phyloP scores from a whole-genome alignment of 208 protist genomes.

The Crithidia sp. region DNA sequence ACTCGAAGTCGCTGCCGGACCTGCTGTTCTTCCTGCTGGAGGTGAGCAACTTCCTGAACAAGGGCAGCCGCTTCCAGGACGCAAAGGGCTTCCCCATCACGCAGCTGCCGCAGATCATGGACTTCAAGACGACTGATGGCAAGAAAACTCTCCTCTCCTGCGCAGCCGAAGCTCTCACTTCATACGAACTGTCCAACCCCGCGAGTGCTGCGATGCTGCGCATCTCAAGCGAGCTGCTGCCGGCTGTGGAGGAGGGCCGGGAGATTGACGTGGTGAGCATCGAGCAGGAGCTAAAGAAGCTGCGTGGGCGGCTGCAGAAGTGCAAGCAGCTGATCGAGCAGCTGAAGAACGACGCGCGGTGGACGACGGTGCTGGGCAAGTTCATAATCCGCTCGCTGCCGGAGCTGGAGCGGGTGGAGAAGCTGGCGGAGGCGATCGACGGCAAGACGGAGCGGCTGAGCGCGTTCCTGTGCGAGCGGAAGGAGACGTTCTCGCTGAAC shows the following conservation, averaged over 20 bases:
- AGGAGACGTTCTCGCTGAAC: constrained; percentile 54
- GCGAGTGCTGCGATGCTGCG: constrained; percentile 47
- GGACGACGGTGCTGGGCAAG: constrained; percentile 61
- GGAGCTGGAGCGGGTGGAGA: constrained; percentile 54
- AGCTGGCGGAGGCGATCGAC: constrained; percentile 49
- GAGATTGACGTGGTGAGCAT: constrained; percentile 66
- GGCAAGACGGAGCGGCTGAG: constrained; percentile 49
- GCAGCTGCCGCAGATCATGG: constrained; percentile 67
- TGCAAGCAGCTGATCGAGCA: constrained; percentile 53
- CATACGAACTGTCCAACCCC: constrained; percentile 7
- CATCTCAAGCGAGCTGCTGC: constrained; percentile 60
- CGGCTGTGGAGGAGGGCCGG: constrained; percentile 47
- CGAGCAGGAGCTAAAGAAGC: constrained; percentile 55
- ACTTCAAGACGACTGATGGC: constrained; percentile 70
- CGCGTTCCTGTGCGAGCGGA: constrained; percentile 62
- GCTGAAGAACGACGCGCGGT: constrained; percentile 60
- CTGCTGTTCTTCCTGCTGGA: constrained; percentile 66
- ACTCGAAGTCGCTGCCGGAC: constrained; percentile 51
- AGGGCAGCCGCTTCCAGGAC: constrained; percentile 69
- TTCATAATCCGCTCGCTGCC: constrained; percentile 59
- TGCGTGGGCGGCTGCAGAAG: constrained; percentile 45
- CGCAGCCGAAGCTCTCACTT: constrained; percentile 42
- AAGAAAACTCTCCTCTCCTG: constrained; percentile 70
- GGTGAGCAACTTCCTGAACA: constrained; percentile 83
- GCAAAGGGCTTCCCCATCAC: constrained; percentile 81